phyloP scores from a whole-genome alignment of 768 basidiomycete species.

The Mycena rosella region DNA sequence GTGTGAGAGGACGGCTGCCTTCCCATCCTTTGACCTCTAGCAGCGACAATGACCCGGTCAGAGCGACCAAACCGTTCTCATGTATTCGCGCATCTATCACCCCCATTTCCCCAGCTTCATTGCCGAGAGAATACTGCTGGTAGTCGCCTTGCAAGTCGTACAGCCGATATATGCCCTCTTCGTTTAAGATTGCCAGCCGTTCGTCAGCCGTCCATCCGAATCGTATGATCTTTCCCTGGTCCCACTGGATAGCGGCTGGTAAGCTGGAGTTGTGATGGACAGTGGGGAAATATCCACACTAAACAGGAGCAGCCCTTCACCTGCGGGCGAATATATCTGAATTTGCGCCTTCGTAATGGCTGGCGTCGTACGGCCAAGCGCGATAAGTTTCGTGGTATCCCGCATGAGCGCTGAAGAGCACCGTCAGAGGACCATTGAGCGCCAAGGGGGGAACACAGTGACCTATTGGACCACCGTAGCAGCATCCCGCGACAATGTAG shows the following conservation, averaged over 20 bases:
- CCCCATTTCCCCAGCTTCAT: conserved; percentile 85
- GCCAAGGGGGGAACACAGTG: conserved; percentile 37
- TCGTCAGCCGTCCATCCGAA: conserved; percentile 92
- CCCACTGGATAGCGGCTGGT: conserved; percentile 74
- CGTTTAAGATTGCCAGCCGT: conserved; percentile 85
- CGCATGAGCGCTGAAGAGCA: conserved; percentile 81
- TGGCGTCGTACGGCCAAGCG: conserved; percentile 70
- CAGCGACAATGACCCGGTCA: conserved; percentile 81
- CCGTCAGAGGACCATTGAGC: conserved; percentile 18
- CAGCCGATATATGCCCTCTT: conserved; percentile 91
- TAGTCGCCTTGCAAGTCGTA: conserved; percentile 92
- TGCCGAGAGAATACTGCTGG: conserved; percentile 85
- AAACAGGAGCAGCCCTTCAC: conserved; percentile 75
- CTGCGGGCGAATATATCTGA: conserved; percentile 89
- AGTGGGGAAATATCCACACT: conserved; percentile 69
- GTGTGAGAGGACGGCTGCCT: conserved; percentile 76
- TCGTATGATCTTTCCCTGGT: conserved; percentile 83
- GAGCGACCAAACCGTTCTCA: conserved; percentile 87
- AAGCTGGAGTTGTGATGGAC: conserved; percentile 29
- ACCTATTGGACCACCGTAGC: conserved; percentile 93
- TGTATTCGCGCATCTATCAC: conserved; percentile 89
- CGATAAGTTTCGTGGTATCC: conserved; percentile 83
- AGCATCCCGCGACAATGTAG: conserved; percentile 84
- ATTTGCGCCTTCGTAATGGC: conserved; percentile 83
- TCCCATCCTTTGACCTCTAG: conserved; percentile 93